These are phyloP conservation scores for Penicillium sp. DNA, from an alignment of 2,329 filamentous ascomycete species.

Conservation along the genomic window DNA sequence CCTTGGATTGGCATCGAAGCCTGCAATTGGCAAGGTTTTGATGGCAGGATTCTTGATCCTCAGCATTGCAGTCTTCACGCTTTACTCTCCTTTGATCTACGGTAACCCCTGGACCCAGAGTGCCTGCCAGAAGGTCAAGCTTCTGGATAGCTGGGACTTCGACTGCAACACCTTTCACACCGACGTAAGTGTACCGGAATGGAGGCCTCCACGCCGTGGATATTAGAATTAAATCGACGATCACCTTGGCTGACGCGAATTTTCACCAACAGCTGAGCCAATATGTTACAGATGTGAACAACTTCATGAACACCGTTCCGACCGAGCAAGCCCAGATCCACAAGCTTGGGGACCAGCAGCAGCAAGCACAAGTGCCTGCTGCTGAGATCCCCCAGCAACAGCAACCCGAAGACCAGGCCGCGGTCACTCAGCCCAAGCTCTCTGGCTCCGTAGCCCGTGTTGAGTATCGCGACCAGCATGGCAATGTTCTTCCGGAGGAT, in stretches of 20 bases:
- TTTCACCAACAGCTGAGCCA: slow-evolving; percentile 44
- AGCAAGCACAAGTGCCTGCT: slow-evolving; percentile 29
- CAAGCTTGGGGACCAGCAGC: slow-evolving; percentile 25
- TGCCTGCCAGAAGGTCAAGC: slow-evolving; percentile 84
- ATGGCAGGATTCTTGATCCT: slow-evolving; percentile 76
- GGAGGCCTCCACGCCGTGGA: slow-evolving; percentile 39
- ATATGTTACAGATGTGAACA: slow-evolving; percentile 41
- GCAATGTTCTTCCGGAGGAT: slow-evolving; percentile 83
- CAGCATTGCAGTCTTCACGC: slow-evolving; percentile 75
- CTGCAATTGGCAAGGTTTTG: slow-evolving; percentile 74
- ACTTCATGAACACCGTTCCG: slow-evolving; percentile 28
- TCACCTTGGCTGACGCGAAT: slow-evolving; percentile 34
- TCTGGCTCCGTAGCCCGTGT: slow-evolving; percentile 76
- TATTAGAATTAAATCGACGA: slow-evolving; percentile 28
- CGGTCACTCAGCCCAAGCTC: slow-evolving; percentile 34
- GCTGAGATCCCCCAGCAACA: slow-evolving; percentile 27
- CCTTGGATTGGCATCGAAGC: slow-evolving; percentile 71
- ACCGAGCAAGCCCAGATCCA: slow-evolving; percentile 30
- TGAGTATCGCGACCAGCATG: slow-evolving; percentile 93
- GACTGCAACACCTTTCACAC: slow-evolving; percentile 94
- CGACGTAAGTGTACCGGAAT: slow-evolving; percentile 70
- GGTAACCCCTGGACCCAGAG: slow-evolving; percentile 92
- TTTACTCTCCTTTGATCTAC: slow-evolving; percentile 90
- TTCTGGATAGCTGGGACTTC: slow-evolving; percentile 92
- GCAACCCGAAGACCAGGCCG: slow-evolving; percentile 34